Percentiles rank a stretch among this genome's conserved stretches.
These are phyloP conservation scores for Pythium utonaiense DNA, from an alignment of 352 stramenopile genomes.

Conservation along the genomic window DNA sequence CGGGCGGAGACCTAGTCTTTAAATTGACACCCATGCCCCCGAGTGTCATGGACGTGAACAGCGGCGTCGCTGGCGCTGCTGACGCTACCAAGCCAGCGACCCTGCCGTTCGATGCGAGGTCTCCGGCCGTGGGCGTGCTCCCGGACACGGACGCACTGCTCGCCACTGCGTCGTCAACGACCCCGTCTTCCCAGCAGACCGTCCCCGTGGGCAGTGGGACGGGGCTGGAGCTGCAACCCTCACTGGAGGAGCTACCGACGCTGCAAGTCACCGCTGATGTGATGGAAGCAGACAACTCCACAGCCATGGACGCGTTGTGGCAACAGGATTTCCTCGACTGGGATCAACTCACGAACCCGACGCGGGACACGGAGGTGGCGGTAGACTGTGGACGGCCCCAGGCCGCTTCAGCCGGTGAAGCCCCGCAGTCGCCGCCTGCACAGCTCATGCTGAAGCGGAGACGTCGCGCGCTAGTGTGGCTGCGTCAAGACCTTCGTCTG, in stretches of 20 bases:
- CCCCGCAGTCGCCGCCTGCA: not conserved
- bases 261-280: not conserved
- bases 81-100: conserved; percentile 2
- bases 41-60: conserved; percentile 4
- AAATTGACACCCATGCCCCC: conserved; percentile 12
- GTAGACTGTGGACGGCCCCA: not conserved
- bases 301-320: conserved; percentile 8
- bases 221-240: not conserved
- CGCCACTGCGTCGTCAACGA: no score
- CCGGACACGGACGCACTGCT: not conserved
- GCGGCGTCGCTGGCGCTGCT: not conserved
- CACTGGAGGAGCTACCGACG: not conserved
- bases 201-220: no score
- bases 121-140: not conserved
- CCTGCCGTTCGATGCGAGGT: not conserved
- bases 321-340: conserved; percentile 14
- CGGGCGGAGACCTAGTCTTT: conserved; percentile 14
- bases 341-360: conserved; percentile 6
- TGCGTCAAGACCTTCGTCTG: conserved; percentile 92
- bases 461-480: conserved; percentile 82
- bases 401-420: not conserved
- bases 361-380: no score
- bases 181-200: no score
- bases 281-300: not conserved
- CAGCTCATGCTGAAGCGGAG: conserved; percentile 11